phyloP scores from a whole-genome alignment of 352 stramenopile species.

The Peronospora destructor region DNA sequence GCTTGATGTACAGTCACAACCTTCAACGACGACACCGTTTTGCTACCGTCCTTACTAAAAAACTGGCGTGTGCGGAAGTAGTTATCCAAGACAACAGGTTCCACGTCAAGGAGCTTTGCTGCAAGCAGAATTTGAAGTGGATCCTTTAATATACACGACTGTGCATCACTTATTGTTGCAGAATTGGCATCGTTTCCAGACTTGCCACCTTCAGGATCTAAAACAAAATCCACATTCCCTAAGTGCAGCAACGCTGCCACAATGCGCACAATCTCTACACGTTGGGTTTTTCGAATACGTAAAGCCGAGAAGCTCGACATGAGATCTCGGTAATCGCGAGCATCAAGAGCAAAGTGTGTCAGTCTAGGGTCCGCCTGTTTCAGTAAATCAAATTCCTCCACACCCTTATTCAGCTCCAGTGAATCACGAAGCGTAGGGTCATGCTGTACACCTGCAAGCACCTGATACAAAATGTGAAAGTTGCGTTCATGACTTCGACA shows the following conservation, averaged over 20 bases:
- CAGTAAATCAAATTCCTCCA: slow-evolving; percentile 55
- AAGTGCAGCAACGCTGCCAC: slow-evolving; percentile 68
- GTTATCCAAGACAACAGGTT: slow-evolving; percentile 76
- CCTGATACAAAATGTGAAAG: slow-evolving; percentile 92
- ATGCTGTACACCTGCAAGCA: slow-evolving; percentile 70
- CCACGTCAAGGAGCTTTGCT: slow-evolving; percentile 64
- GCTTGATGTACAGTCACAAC: slow-evolving; percentile 76
- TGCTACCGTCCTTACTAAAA: slow-evolving; percentile 63
- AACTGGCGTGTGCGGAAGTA: slow-evolving; percentile 82
- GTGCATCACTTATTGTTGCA: slow-evolving; percentile 25
- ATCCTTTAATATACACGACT: slow-evolving; percentile 63
- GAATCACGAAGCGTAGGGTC: slow-evolving; percentile 60
- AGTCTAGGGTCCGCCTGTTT: slow-evolving; percentile 40
- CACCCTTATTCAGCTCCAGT: slow-evolving; percentile 52
- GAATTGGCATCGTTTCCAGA: slow-evolving; percentile 33
- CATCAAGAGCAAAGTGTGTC: slow-evolving; percentile 47
- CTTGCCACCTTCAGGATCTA: slow-evolving; percentile 49
- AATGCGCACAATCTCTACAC: slow-evolving; percentile 73
- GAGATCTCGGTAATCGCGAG: slow-evolving; percentile 65
- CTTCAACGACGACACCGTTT: slow-evolving; percentile 74
- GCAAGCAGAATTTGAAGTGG: slow-evolving; percentile 56
- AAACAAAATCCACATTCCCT: slow-evolving; percentile 74
- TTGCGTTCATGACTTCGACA: slow-evolving; percentile 77
- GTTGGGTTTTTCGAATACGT: slow-evolving; percentile 72
- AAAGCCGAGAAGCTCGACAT: slow-evolving; percentile 78